These are phyloP conservation scores for Sporothrix protearum DNA, from an alignment of 2,329 filamentous ascomycete genomes.

Conservation along the genomic window DNA sequence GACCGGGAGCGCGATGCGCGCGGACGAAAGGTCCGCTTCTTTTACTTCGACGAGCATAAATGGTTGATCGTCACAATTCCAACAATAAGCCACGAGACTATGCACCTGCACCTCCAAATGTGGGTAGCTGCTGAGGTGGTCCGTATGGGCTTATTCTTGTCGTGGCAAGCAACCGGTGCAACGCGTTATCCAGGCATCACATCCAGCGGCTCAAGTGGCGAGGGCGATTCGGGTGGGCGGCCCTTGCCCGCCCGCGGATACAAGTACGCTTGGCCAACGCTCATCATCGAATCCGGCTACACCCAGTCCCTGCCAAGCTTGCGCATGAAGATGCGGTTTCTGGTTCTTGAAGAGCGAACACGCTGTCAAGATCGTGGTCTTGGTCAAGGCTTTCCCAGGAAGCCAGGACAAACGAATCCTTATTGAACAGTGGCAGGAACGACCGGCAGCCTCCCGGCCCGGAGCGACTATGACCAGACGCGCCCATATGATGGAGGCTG, in stretches of 20 bases:
- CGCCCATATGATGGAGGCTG: neutral
- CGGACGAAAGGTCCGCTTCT: neutral
- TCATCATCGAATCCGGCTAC: constrained; percentile 13
- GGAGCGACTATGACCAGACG: neutral
- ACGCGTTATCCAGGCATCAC: neutral
- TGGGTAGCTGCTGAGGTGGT: neutral
- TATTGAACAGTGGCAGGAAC: constrained; percentile 16
- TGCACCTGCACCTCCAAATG: neutral
- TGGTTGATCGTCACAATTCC: neutral
- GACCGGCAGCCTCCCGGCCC: neutral
- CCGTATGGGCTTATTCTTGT: neutral
- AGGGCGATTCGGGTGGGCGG: constrained; percentile 8
- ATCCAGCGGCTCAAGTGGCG: constrained; percentile 1
- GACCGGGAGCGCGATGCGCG: neutral
- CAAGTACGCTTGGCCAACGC: neutral
- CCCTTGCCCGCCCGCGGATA: neutral
- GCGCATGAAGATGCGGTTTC: constrained; percentile 14
- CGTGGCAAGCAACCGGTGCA: neutral
- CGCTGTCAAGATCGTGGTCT: constrained; percentile 11
- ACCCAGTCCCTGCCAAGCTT: neutral
- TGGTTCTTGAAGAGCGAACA: constrained; percentile 1
- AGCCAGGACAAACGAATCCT: constrained; percentile 13
- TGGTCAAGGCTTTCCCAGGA: constrained; percentile 16
- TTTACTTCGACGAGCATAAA: neutral
- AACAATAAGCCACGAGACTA: neutral